A percentile compares a stretch with the other conserved stretches of the same genome.
These are phyloP conservation scores for Irpex sp. DNA, from an alignment of 1,284 basidiomycete genomes.

Conservation along the genomic window DNA sequence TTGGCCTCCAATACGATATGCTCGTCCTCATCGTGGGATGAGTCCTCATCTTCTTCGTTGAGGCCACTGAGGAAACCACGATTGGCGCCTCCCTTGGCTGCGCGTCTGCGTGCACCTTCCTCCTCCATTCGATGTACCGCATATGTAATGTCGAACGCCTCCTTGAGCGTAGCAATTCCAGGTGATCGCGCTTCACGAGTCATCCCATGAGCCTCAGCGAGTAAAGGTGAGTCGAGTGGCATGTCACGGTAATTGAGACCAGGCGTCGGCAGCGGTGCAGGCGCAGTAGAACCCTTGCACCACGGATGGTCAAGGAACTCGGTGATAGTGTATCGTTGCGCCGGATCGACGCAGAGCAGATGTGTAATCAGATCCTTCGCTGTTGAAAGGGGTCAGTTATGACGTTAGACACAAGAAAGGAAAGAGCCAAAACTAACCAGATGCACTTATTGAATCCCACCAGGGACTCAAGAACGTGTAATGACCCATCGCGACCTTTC, in stretches of 20 bases:
- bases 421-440: slow-evolving; percentile 46
- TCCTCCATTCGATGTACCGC: slow-evolving; percentile 99
- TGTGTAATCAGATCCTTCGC: slow-evolving; percentile 97
- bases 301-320: slow-evolving; percentile 98
- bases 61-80: slow-evolving; percentile 82
- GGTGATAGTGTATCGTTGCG: slow-evolving; percentile 95
- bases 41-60: slow-evolving; percentile 91
- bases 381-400: slow-evolving; percentile 24
- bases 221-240: slow-evolving; percentile 88
- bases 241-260: slow-evolving; percentile 40
- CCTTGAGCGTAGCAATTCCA: slow-evolving; percentile 88
- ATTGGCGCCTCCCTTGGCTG: slow-evolving; percentile 77
- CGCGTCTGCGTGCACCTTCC: slow-evolving; percentile 84
- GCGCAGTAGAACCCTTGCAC: slow-evolving; percentile 73
- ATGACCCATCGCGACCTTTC: slow-evolving; percentile 96
- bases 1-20: slow-evolving; percentile 46
- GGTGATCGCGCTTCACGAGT: slow-evolving; percentile 88
- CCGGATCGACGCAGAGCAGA: slow-evolving; percentile 93
- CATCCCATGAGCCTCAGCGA: slow-evolving; percentile 77
- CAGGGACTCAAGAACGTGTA: slow-evolving; percentile 99
- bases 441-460: slow-evolving; percentile 95
- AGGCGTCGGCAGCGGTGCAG: slow-evolving; percentile 63
- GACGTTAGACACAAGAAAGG: neutral
- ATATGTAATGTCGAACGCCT: slow-evolving; percentile 99
- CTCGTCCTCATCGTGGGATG: slow-evolving; percentile 48